These are phyloP conservation scores for Paecilomyces sp. DNA, from an alignment of 2,329 filamentous ascomycete species.

Conservation along the genomic window DNA sequence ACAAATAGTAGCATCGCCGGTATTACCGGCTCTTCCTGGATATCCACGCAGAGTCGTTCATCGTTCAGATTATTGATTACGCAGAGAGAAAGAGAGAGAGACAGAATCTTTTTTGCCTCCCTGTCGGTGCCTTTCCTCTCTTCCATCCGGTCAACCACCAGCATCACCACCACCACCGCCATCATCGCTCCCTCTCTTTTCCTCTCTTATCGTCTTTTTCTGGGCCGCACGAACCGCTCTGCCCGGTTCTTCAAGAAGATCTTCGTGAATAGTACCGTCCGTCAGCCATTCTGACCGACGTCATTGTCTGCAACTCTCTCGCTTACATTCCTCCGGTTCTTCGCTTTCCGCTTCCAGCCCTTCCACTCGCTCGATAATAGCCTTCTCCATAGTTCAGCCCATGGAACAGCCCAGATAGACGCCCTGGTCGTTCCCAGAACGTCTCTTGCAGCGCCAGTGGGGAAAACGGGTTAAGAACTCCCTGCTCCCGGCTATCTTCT, in stretches of 20 bases:
- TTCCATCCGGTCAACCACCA: not conserved
- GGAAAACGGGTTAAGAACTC: not conserved
- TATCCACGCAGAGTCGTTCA: not conserved
- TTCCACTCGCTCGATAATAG: not conserved
- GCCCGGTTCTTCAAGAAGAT: not conserved
- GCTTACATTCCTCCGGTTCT: not conserved
- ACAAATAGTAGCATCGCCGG: not conserved
- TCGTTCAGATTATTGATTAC: not conserved
- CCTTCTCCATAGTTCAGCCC: not conserved
- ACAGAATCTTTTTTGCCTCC: constrained; percentile 2
- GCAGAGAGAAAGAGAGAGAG: constrained; percentile 4
- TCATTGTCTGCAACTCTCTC: not conserved
- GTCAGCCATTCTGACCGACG: not conserved
- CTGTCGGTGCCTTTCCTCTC: constrained; percentile 5
- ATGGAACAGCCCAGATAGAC: not conserved
- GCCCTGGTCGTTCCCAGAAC: not conserved
- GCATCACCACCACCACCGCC: not conserved
- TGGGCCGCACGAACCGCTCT: not conserved
- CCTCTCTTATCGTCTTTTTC: not conserved
- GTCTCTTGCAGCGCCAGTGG: not conserved
- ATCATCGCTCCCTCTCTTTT: not conserved
- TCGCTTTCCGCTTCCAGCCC: not conserved
- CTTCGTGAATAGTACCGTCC: not conserved
- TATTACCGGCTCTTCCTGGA: not conserved
- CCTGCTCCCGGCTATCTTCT: not conserved